Evolutionary conservation across 2,329 filamentous ascomycete genomes (phyloP), one percentile per base, ranked within the genome.

Genomic region (Calonectria multiphialidica): DNA sequence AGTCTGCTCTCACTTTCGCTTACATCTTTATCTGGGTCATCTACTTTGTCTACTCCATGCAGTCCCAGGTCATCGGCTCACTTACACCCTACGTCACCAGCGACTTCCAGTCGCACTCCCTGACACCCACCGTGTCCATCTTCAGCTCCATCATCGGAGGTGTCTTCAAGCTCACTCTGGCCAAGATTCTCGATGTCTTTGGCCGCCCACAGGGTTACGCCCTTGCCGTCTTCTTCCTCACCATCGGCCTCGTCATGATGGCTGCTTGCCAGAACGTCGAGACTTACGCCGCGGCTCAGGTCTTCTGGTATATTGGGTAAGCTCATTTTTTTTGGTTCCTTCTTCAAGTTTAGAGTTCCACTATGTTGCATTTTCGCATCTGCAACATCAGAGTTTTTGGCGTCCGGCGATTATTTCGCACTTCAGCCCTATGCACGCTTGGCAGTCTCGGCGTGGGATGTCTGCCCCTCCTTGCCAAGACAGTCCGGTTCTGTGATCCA

Each of bases 101-200:
- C 63, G 80, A 80, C 37, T 90, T 89, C 76, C 77, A 82, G 40
- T 76, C 83, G 23, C 89, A 90, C 76, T 89, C 88, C 2, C 82
- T 90, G 5, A 84, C 88, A 18, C 84, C 88, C 3, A 86, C 88
- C 6, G 87, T 88, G 53, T 82, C 83, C 37, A 87, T 91, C 68
- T 82, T 91, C 9, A 85, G 87, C 25, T 84, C 82, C 74, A 83
- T 89, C 55, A 87, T 90, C 72, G 82, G 84, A 78, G 90, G 90
- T 59, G 87, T 92, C 13, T 86, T 88, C 61, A 91, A 91, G 77
- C 87, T 92, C 16, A 89, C 91, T 1, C 86, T 92, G 73, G 91
- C 91, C 57, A 93, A 93, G 80, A 83, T 92, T 18, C 85, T 92
- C 57, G 90, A 93, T 81, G 84, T 93, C 40, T 92, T 90, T 82